Percentiles rank a stretch among this genome's conserved stretches.
Evolutionary conservation across 768 basidiomycete genomes (phyloP).

Genomic region (Lactarius hengduanensis): DNA sequence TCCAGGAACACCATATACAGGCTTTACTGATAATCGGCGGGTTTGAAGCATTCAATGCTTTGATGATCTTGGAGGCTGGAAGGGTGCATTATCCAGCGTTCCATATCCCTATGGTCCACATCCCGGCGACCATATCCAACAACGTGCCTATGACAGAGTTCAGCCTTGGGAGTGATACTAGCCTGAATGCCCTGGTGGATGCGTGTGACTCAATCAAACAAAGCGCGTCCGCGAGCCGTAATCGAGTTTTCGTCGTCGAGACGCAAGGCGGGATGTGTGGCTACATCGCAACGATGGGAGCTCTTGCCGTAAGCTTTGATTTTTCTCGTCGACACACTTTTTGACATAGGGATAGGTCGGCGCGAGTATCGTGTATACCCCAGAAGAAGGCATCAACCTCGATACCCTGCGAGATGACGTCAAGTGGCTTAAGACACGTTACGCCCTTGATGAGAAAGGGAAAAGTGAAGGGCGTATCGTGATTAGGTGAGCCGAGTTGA

Average conservation of each 20-base stretch:
- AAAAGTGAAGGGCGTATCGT: constrained; percentile 92
- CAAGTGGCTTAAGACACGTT: constrained; percentile 82
- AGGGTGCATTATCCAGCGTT: constrained; percentile 85
- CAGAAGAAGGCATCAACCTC: constrained; percentile 85
- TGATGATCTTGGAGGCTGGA: constrained; percentile 76
- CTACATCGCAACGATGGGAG: constrained; percentile 93
- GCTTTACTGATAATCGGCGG: constrained; percentile 90
- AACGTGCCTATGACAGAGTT: constrained; percentile 98
- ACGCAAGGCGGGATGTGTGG: constrained; percentile 97
- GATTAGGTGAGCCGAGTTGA: constrained; percentile 60
- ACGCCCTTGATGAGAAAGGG: constrained; percentile 81
- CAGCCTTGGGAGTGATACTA: constrained; percentile 95
- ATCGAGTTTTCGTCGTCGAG: constrained; percentile 96
- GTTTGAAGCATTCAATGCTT: constrained; percentile 87
- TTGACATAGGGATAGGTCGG: constrained; percentile 59
- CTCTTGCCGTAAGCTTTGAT: constrained; percentile 72
- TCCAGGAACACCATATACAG: constrained; percentile 82
- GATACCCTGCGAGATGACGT: constrained; percentile 82
- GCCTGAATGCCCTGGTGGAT: constrained; percentile 93
- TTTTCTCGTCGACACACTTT: not conserved
- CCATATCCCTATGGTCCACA: constrained; percentile 93
- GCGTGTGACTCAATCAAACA: constrained; percentile 99
- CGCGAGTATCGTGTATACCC: constrained; percentile 91
- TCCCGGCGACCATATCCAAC: constrained; percentile 97
- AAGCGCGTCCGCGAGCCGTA: constrained; percentile 93